Percentiles rank a stretch among this genome's conserved stretches.
Evolutionary conservation across 139 green algal genomes (phyloP).

Genomic region (Micractinium sp.): DNA sequence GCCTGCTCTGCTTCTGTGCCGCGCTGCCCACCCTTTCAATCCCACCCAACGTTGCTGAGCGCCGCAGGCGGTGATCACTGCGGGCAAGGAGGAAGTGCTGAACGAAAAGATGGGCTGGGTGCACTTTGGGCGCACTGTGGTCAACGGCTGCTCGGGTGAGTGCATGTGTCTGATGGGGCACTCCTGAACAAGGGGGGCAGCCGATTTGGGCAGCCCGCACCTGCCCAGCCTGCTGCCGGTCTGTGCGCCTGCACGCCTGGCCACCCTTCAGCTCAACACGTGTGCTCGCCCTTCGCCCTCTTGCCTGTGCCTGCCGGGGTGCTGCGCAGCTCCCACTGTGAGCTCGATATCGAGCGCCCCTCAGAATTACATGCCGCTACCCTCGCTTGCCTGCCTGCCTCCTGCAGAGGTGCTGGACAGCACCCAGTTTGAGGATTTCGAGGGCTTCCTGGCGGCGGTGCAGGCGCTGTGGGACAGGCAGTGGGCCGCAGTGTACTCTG

Average conservation of each 20-base stretch:
- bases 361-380: no score
- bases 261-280: no score
- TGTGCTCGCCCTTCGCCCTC: no score
- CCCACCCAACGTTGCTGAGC: no score
- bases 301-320: not conserved
- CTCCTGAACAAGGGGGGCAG: no score
- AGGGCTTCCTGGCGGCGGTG: constrained; percentile 28
- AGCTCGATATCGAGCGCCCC: constrained; percentile 37
- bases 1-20: no score
- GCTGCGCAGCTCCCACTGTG: constrained; percentile 21
- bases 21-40: no score
- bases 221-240: not conserved
- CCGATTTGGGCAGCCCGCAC: not conserved
- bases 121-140: constrained; percentile 44
- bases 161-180: not conserved
- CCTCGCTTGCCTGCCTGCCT: no score
- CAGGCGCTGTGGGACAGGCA: constrained; percentile 33
- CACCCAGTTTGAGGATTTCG: constrained; percentile 27
- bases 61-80: constrained; percentile 50
- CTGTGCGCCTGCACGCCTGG: no score
- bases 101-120: constrained; percentile 27
- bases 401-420: constrained; percentile 39
- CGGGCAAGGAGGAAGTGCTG: constrained; percentile 75
- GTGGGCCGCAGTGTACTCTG: constrained; percentile 22
- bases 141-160: constrained; percentile 41